These are phyloP conservation scores for Phytophthora brassicae DNA, from an alignment of 352 stramenopile genomes.

Conservation along the genomic window DNA sequence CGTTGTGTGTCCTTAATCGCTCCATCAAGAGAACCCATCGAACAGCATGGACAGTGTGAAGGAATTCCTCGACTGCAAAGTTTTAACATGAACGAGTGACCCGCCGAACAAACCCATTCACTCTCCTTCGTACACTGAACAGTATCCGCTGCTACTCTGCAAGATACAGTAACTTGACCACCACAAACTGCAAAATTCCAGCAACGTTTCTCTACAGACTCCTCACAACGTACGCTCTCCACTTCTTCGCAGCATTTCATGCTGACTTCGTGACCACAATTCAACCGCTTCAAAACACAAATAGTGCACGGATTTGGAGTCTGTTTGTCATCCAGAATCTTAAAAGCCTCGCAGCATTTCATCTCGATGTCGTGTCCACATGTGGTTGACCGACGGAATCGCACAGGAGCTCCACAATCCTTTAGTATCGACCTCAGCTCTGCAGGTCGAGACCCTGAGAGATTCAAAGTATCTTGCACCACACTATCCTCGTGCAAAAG, in stretches of 20 bases:
- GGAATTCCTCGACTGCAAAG: slow-evolving; percentile 58
- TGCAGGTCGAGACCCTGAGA: slow-evolving; percentile 28
- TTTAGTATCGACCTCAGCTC: slow-evolving; percentile 34
- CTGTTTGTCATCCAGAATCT: slow-evolving; percentile 29
- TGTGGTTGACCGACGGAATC: slow-evolving; percentile 37
- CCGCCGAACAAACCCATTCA: slow-evolving; percentile 41
- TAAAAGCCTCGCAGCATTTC: slow-evolving; percentile 53
- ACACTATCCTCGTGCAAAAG: slow-evolving; percentile 40
- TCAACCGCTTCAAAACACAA: slow-evolving; percentile 33
- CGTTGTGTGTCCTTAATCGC: slow-evolving; percentile 30
- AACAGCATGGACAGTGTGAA: slow-evolving; percentile 54
- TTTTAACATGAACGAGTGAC: slow-evolving; percentile 41
- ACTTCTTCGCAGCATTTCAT: slow-evolving; percentile 46
- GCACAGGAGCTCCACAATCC: slow-evolving; percentile 37
- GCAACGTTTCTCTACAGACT: slow-evolving; percentile 47
- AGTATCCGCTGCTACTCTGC: slow-evolving; percentile 17
- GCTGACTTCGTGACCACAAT: slow-evolving; percentile 45
- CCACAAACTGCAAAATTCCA: slow-evolving; percentile 59
- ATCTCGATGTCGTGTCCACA: slow-evolving; percentile 66
- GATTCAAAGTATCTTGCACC: slow-evolving; percentile 37
- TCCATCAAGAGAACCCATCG: slow-evolving; percentile 26
- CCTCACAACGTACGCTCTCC: slow-evolving; percentile 31
- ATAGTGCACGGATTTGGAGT: slow-evolving; percentile 23
- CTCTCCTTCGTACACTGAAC: slow-evolving; percentile 44
- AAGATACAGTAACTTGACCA: slow-evolving; percentile 30